Base-by-base conservation (phyloP, 1,284 basidiomycete species). In the Ustilago cynodontis region DNA sequence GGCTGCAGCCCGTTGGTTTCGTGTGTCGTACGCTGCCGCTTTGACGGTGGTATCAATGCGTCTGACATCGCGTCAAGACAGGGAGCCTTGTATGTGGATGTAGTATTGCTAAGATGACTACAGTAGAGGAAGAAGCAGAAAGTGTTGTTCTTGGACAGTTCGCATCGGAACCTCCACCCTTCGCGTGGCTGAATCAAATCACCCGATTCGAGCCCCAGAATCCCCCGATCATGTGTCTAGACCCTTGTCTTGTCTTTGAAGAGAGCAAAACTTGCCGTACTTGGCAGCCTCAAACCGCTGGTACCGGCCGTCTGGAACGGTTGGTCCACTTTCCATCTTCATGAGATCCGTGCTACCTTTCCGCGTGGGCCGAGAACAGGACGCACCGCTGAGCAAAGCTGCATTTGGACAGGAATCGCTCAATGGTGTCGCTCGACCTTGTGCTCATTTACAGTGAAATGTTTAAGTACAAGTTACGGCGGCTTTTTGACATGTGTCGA, bases 401-500 rank as follows among this genome's bases (percentile, higher is more conserved):
- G 22, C 43, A n/a, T 31, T 53, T 50, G 49, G 49, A 26, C 20
- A 29, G 47, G n/a, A n/a, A 20, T 43, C 35, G 20, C 18, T 43
- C 18, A 5, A 39, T n/a, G 37, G 37, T 39, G 11, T 18, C 37
- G 37, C 41, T 22, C n/a, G n/a, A n/a, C n/a, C n/a, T n/a, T n/a
- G n/a, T n/a, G n/a, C n/a, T n/a, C n/a, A n/a, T n/a, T n/a, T n/a
- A n/a, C n/a, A n/a, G n/a, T n/a, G n/a, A n/a, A n/a, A 14, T 28
- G 22, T 1, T 14, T 28, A 47, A 26, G 2, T 43, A 6, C 45
- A 22, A 37, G 53, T 31, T 43, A 26, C 18, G 37, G 37, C 54
- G 24, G 24, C 0, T 35, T 71, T 71, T 57, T 71, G 69, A 71
- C 69, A 71, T 71, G 69, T 71, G 69, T 71, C 69, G 63, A 71